These are phyloP conservation scores for Cyclotella sp. DNA, from an alignment of 108 stramenopile species.

Conservation along the genomic window DNA sequence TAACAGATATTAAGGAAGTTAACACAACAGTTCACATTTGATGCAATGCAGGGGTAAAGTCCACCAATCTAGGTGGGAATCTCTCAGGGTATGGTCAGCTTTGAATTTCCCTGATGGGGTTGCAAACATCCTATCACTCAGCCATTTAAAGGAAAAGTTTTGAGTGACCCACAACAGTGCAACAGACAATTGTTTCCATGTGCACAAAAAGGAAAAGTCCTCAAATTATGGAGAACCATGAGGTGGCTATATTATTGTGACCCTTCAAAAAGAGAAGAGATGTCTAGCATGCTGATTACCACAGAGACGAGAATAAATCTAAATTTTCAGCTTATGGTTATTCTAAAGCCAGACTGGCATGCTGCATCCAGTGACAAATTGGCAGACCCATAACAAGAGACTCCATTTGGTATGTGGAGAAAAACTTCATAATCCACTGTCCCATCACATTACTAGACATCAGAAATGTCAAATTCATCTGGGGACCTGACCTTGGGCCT, in stretches of 20 bases:
- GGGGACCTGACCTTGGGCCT: slow-evolving; percentile 5
- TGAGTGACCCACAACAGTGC: background rate
- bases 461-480: background rate
- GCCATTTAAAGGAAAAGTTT: background rate
- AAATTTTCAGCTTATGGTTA: background rate
- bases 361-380: background rate
- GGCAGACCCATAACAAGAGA: background rate
- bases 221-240: background rate
- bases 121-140: background rate
- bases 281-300: background rate
- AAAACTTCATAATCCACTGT: background rate
- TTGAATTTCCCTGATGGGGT: background rate
- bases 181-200: background rate
- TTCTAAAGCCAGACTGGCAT: background rate
- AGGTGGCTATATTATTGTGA: background rate
- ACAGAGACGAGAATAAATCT: background rate
- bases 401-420: background rate
- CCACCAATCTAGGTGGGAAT: background rate
- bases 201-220: background rate
- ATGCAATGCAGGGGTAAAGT: background rate
- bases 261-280: background rate
- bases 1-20: background rate
- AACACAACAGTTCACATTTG: background rate
- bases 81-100: background rate
- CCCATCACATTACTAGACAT: background rate